Conservation (phyloP, 345 rosid species). For the Camelina laxa region DNA sequence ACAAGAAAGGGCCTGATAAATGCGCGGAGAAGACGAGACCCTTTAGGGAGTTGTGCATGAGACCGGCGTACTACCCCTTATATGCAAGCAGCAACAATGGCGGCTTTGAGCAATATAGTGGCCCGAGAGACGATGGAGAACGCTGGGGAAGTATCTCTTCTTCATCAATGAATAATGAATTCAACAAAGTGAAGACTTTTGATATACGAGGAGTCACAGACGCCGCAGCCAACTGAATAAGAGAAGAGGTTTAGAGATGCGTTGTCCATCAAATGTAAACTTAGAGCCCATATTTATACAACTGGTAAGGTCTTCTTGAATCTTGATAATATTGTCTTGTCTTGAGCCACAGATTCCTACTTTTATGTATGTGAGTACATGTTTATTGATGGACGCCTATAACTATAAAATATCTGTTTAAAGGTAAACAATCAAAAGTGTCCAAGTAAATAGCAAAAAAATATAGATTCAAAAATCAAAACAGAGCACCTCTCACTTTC, state of each 20-base stretch:
- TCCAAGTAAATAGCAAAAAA: not conserved
- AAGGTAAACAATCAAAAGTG: too few relatives aligned
- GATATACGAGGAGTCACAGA: constrained; percentile 16
- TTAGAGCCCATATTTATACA: not conserved
- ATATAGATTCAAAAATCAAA: not conserved
- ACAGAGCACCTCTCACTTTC: constrained; percentile 2
- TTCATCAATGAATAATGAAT: constrained; percentile 15
- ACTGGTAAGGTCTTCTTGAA: not conserved
- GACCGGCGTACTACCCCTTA: not conserved
- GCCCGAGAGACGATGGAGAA: too few relatives aligned
- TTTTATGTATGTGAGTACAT: not conserved
- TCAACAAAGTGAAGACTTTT: constrained; percentile 33
- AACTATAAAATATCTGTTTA: not conserved
- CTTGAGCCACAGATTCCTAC: not conserved
- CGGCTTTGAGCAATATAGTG: not conserved
- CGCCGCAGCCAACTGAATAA: not conserved
- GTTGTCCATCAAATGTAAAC: not conserved
- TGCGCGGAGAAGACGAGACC: too few relatives aligned
- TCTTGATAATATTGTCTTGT: not conserved
- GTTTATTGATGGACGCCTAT: not conserved
- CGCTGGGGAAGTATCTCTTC: not conserved
- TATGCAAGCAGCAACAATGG: not conserved
- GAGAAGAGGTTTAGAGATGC: not conserved
- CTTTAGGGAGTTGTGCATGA: too few relatives aligned
- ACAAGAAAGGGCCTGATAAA: too few relatives aligned